Evolutionary conservation across 208 protist species (phyloP), one percentile per base, ranked within the genome.

Genomic region (Acanthamoeba triangularis): DNA sequence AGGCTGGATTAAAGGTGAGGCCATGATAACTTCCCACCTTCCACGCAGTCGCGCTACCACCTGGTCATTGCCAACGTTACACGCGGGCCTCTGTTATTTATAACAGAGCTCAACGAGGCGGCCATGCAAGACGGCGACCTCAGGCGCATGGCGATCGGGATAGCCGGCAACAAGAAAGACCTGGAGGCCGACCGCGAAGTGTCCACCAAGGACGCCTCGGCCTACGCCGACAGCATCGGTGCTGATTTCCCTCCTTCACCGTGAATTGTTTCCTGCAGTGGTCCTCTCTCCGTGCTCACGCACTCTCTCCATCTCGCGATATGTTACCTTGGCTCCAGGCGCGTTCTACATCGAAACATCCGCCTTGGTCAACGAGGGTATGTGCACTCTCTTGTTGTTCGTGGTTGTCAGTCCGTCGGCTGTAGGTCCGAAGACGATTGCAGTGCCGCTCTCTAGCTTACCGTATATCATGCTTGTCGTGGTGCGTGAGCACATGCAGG

Each of bases 1-100:
- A 98, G 76, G 69, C 23, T 94, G 91, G 91, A 37, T 94, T 20
- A 94, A 94, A 85, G 91, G 91, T 69, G 67, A 16, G 20, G 28
- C 3, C 20, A 0, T 30, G 5, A 47, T 47, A 0, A 14, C 44
- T 47, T 47, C 0, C 41, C 44, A 23, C 23, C 49, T 61, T 90
- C 54, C 35, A 20, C n/a, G n/a, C 20, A 63, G 20, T 65, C 20
- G 18, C 25, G 14, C 18, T 90, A 20, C 25, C 28, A 54, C 49
- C 10, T 8, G 0, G 13, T 25, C 33, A 23, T 49, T 30, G 80
- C 52, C n/a, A 61, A 20, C 25, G 23, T 30, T 23, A 93, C 25
- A 65, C 44, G 18, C n/a, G n/a, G n/a, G n/a, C n/a, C n/a, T n/a
- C n/a, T n/a, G n/a, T n/a, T n/a, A n/a, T n/a, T n/a, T n/a, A n/a